Evolutionary conservation across 805 yeast species (phyloP).

Genomic region (Cyberlindnera japonica): DNA sequence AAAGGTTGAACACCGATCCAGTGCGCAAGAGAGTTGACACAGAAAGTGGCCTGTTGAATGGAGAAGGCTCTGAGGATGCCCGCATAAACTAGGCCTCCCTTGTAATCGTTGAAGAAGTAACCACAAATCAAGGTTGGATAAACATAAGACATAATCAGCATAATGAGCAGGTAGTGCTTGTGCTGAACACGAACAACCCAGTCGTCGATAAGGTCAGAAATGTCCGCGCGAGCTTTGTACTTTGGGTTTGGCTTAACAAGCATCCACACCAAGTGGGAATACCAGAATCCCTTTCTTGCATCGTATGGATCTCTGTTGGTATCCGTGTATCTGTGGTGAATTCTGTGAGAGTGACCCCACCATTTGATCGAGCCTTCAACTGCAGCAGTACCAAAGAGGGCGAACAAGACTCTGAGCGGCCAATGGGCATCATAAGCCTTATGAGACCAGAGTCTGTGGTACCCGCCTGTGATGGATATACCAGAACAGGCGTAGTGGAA

Average conservation of each 20-base stretch:
- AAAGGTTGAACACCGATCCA: slow-evolving; percentile 86
- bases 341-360: slow-evolving; percentile 87
- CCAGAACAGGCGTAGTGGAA: slow-evolving; percentile 59
- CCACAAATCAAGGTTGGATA: slow-evolving; percentile 60
- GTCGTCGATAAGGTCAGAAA: slow-evolving; percentile 72
- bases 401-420: slow-evolving; percentile 62
- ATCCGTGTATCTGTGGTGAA: slow-evolving; percentile 85
- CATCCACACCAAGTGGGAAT: slow-evolving; percentile 87
- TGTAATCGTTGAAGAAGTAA: slow-evolving; percentile 52
- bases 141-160: slow-evolving; percentile 58
- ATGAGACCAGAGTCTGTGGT: slow-evolving; percentile 79
- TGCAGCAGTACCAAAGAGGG: slow-evolving; percentile 78
- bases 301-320: slow-evolving; percentile 82
- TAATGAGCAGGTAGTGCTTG: slow-evolving; percentile 63
- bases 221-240: slow-evolving; percentile 55
- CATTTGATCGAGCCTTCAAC: slow-evolving; percentile 84
- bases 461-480: slow-evolving; percentile 78
- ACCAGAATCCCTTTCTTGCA: slow-evolving; percentile 82
- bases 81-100: slow-evolving; percentile 74
- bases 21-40: slow-evolving; percentile 83
- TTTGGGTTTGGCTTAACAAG: slow-evolving; percentile 75
- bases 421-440: slow-evolving; percentile 61
- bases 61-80: slow-evolving; percentile 66
- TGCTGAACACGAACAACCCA: slow-evolving; percentile 81
- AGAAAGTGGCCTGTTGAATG: slow-evolving; percentile 83